Evolutionary conservation across 2,329 filamentous ascomycete species (phyloP), one percentile per base, ranked within the genome.

Genomic region (Aspergillus novofumigatus): DNA sequence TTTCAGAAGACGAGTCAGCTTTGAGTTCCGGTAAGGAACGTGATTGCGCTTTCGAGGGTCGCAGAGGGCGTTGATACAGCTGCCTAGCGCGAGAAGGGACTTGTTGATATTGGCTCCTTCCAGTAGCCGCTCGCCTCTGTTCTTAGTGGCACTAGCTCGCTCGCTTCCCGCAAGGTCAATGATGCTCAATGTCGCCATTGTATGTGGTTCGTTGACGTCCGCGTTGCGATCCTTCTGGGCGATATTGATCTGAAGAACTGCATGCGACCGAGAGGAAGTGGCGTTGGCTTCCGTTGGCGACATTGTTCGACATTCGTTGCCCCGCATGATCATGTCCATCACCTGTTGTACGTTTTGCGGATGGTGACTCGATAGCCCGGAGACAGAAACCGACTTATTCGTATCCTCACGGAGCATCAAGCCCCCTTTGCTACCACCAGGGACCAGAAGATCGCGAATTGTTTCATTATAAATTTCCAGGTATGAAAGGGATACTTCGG

Each of bases 61-160:
- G 77, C 94, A 99, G 17, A 99, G 86, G 4, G 94, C 95, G 68
- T 99, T 99, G 81, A 99, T 99, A 77, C 94, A 99, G 75, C 93
- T 93, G 60, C 94, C 94, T 8, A 99, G 80, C 0, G 94, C 93
- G 17, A 99, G 85, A 2, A 99, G 82, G 1, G 94, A 99, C 72
- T 97, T 97, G 84, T 99, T 99, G 84, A 99, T 99, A 75, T 99
- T 99, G 67, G 94, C 94, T 62, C 94, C 94, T 75, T 99, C 94
- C 14, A 92, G 81, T 41, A 99, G 79, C 41, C 94, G 84, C 71
- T 96, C 93, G 55, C 94, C 94, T 54, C 94, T 83, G 74, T 99
- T 99, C 78, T 97, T 96, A 21, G 94, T 99, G 25, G 92, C 94
- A 56, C 92, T 97, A 1, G 94, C 94, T 66, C 94, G 86, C 76